phyloP scores from a whole-genome alignment of 2,329 filamentous ascomycete genomes.

The Fusarium avenaceum region DNA sequence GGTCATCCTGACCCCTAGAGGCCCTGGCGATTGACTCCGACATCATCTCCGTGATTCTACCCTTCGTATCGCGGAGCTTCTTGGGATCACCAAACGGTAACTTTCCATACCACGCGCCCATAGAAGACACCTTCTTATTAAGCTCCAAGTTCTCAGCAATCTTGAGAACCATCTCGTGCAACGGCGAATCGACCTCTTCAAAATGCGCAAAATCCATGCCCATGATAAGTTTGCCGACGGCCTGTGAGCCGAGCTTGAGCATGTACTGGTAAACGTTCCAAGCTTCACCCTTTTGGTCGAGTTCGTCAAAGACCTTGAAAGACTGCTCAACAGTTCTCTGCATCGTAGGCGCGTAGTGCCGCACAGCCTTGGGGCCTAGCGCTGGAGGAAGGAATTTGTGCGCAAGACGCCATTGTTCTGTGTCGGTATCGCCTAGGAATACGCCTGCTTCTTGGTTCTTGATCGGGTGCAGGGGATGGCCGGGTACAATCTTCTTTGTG shows the following conservation, averaged over 20 bases:
- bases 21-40: conserved; percentile 55
- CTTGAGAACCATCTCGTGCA: conserved; percentile 64
- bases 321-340: conserved; percentile 65
- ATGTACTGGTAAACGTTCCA: conserved; percentile 66
- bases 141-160: conserved; percentile 66
- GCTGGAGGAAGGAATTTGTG: conserved; percentile 74
- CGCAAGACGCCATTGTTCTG: conserved; percentile 62
- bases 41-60: conserved; percentile 55
- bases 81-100: conserved; percentile 71
- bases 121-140: conserved; percentile 69
- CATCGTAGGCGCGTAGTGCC: conserved; percentile 72
- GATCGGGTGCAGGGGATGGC: conserved; percentile 61
- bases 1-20: conserved; percentile 53
- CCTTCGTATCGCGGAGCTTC: conserved; percentile 54
- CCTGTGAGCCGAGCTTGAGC: conserved; percentile 63
- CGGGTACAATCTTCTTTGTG: conserved; percentile 65
- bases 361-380: conserved; percentile 69
- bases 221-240: conserved; percentile 60
- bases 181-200: conserved; percentile 57
- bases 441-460: conserved; percentile 59
- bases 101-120: conserved; percentile 67
- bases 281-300: conserved; percentile 62
- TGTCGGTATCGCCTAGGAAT: conserved; percentile 65
- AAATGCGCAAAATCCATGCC: conserved; percentile 63
- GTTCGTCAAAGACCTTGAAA: conserved; percentile 64